Evolutionary conservation across 2,329 filamentous ascomycete genomes (phyloP), one percentile per base, ranked within the genome.

Genomic region (Rhynchosporium secalis): DNA sequence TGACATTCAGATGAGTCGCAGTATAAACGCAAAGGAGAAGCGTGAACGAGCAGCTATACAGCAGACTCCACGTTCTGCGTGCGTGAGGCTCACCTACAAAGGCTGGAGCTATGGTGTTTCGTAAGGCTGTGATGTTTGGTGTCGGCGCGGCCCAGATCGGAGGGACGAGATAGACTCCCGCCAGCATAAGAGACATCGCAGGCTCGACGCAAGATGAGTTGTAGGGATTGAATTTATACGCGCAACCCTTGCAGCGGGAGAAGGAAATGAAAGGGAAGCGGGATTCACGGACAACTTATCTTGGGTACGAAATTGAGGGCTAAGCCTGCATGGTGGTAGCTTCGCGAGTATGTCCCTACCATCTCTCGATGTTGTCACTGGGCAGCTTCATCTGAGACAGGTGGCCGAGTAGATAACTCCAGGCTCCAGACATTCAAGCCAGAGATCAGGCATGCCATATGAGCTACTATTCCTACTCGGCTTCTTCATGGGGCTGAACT

Each of bases 21-120:
- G 57, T 66, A n/a, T 63, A 66, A 1, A 65, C 56, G 29, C 65
- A 66, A 8, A 59, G n/a, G 1, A 60, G 2, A 1, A 66, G 40
- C 4, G 62, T 66, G 3, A 62, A 40, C 4, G 61, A 3, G 52
- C 65, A 3, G 48, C 65, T 51, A 4, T 63, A 63, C 0, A 66
- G 10, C 1, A 65, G 4, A 26, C 33, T 26, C 60, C 51, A 62
- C 8, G 43, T 45, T 15, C 43, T n/a, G n/a, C 43, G 12, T 7
- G n/a, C 43, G 6, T 13, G 20, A 45, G 43, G 43, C 20, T 45
- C 43, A 15, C 13, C 43, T n/a, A 45, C 43, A 13, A 13, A 45
- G 13, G 43, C 43, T 45, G 43, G 43, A 7, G 43, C 43, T 13
- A 45, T 45, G 43, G 43, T 45, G 43, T 10, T 45, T 15, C n/a